These are phyloP conservation scores for Atractiella rhizophila DNA, from an alignment of 768 basidiomycete species.

Conservation along the genomic window DNA sequence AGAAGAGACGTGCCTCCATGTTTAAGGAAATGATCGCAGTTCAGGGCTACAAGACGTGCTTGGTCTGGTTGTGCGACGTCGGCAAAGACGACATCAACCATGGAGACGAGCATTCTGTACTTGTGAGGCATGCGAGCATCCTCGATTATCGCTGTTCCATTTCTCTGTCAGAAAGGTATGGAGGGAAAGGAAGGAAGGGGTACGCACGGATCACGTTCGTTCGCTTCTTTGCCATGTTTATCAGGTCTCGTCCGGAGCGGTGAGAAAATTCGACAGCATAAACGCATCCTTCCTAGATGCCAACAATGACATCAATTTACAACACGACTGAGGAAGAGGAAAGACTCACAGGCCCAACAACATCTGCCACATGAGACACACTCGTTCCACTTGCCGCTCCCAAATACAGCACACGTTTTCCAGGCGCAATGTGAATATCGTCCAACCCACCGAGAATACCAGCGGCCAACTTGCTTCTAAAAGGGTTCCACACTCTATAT, in stretches of 20 bases:
- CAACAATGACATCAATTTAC: background rate
- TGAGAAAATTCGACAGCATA: slow-evolving; percentile 97
- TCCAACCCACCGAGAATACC: slow-evolving; percentile 90
- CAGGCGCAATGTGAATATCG: slow-evolving; percentile 71
- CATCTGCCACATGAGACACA: slow-evolving; percentile 95
- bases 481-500: slow-evolving; percentile 99
- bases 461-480: slow-evolving; percentile 85
- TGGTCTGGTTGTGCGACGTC: slow-evolving; percentile 98
- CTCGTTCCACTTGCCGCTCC: slow-evolving; percentile 95
- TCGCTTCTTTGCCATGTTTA: slow-evolving; percentile 97
- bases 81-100: slow-evolving; percentile 92
- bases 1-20: too few species aligned
- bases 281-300: slow-evolving; percentile 59
- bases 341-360: slow-evolving; percentile 71
- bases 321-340: background rate
- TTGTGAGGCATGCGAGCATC: slow-evolving; percentile 89
- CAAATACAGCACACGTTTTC: slow-evolving; percentile 85
- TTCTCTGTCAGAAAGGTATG: background rate
- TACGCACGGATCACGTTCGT: slow-evolving; percentile 90
- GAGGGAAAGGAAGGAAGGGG: background rate
- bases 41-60: slow-evolving; percentile 73
- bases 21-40: slow-evolving; percentile 88
- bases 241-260: slow-evolving; percentile 86
- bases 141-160: slow-evolving; percentile 76
- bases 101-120: slow-evolving; percentile 84